Evolutionary conservation across 257 asterid genomes (phyloP), one percentile per base, ranked within the genome.

Genomic region (Salvia splendens): DNA sequence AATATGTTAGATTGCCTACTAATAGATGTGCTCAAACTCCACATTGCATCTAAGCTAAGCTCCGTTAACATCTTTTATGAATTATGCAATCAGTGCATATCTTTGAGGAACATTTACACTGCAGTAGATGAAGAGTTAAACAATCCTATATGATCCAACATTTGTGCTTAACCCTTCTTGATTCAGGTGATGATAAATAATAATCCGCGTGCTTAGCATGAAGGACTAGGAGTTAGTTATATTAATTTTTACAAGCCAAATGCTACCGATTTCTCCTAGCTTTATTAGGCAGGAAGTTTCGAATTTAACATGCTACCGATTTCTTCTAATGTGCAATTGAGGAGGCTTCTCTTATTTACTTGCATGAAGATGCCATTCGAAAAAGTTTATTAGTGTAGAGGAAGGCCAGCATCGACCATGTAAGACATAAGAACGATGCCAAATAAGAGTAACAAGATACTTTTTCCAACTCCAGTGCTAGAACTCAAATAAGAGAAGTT

Each of bases 1-100:
- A 30, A 32, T 5, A 4, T 60, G 58, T 72, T 32, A 68, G 75
- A 45, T 15, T 8, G 54, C n/a, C n/a, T 61, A 40, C 28, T 54
- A 12, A 41, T 52, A 67, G 12, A 36, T 17, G 47, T n/a, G 57
- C 69, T 35, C 41, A 14, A 12, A 42, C 55, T 41, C 46, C 28
- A 65, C 51, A 53, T 30, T 12, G 8, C 60, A 48, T 65, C 53
- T 38, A 38, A 38, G 42, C 42, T 45, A 28, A 67, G 41, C 45
- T 53, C 9, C 54, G 12, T 41, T 9, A 52, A 12, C 49, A 10
- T 47, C 8, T 12, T n/a, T 16, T n/a, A 45, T n/a, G 64, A 67
- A 38, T 12, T 20, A 30, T 45, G 46, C 49, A 33, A 32, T 57
- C 24, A 10, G 33, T 30, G 14, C 40, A 53, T 49, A 38, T 38